phyloP scores from a whole-genome alignment of 2,329 filamentous ascomycete genomes.

The Claviceps digitariae region DNA sequence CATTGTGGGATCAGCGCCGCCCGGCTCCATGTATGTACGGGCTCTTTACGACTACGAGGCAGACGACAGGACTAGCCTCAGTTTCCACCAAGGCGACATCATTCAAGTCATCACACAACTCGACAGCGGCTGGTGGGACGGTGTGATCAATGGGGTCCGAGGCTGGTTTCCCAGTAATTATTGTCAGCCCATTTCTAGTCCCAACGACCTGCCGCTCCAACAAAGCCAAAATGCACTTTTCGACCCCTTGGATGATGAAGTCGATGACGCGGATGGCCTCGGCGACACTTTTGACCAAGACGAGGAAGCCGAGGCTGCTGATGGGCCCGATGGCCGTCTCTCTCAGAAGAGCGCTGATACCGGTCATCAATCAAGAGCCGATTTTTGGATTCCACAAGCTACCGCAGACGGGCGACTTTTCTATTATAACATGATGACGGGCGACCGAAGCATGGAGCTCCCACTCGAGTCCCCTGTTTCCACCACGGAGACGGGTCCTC shows the following conservation, averaged over 20 bases:
- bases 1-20: constrained; percentile 43
- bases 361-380: constrained; percentile 65
- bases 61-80: constrained; percentile 91
- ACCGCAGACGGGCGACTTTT: constrained; percentile 86
- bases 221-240: constrained; percentile 39
- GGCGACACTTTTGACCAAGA: constrained; percentile 57
- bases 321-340: constrained; percentile 40
- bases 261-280: constrained; percentile 50
- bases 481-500: constrained; percentile 67
- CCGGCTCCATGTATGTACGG: constrained; percentile 74
- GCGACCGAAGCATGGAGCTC: constrained; percentile 86
- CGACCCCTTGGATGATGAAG: constrained; percentile 46
- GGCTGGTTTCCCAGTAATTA: constrained; percentile 99
- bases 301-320: constrained; percentile 43
- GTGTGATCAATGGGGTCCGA: constrained; percentile 88
- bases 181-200: constrained; percentile 70
- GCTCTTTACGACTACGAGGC: constrained; percentile 97
- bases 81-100: constrained; percentile 91
- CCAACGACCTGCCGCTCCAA: constrained; percentile 56
- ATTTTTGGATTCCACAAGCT: constrained; percentile 97
- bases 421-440: constrained; percentile 97
- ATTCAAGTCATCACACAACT: constrained; percentile 98
- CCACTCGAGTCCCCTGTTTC: constrained; percentile 82
- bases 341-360: constrained; percentile 54
- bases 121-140: constrained; percentile 99